phyloP scores from a whole-genome alignment of 2,329 filamentous ascomycete species.

The Tolypocladium amazonense region DNA sequence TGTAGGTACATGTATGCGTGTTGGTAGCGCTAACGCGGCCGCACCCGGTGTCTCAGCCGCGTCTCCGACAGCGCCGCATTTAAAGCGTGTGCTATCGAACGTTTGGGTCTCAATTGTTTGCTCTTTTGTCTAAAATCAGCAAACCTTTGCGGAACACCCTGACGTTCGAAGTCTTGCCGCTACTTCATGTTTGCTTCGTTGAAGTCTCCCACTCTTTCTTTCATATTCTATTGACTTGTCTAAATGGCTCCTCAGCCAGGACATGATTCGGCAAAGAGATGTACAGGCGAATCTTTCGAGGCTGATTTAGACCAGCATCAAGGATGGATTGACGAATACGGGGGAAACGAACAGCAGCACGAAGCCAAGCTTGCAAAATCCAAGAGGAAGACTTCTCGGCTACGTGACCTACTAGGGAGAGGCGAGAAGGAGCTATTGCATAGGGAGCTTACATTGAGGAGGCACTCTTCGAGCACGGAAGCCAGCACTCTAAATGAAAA shows the following conservation, averaged over 20 bases:
- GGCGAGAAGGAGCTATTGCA: neutral
- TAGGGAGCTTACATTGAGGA: neutral
- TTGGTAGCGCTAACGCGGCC: neutral
- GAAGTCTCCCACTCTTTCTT: neutral
- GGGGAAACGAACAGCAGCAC: neutral
- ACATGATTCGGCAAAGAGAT: neutral
- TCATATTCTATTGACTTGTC: neutral
- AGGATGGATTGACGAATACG: neutral
- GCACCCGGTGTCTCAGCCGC: neutral
- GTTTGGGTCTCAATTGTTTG: neutral
- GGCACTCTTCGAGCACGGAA: neutral
- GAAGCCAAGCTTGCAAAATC: neutral
- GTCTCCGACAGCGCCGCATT: neutral
- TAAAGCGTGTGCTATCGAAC: neutral
- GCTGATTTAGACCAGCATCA: neutral
- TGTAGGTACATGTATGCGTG: neutral
- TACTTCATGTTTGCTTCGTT: neutral
- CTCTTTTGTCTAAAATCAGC: neutral
- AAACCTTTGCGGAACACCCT: neutral
- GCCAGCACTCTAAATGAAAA: neutral
- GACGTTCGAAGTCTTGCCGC: neutral
- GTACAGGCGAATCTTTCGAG: neutral
- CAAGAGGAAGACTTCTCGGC: neutral
- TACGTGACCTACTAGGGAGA: neutral
- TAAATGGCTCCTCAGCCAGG: neutral